Conservation (phyloP, 169 alveolate species). For the Cryptosporidium viatorum region DNA sequence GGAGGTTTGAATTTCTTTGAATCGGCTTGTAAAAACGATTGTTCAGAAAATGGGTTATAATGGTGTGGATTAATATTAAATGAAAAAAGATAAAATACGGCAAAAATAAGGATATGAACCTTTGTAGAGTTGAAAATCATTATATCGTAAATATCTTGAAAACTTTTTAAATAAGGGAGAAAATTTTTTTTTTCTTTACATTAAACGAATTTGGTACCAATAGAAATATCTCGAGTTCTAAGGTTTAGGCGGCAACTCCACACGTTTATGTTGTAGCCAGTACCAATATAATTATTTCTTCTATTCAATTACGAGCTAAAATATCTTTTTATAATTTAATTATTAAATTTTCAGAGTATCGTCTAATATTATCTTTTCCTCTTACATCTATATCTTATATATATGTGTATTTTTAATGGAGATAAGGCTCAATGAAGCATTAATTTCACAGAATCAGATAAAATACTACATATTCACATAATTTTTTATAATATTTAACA, state of each 20-base stretch:
- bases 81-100: neutral
- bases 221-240: neutral
- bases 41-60: no score
- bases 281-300: neutral
- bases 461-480: no score
- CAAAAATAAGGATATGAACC: no score
- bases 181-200: no score
- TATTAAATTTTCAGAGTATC: neutral
- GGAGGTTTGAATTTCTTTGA: neutral
- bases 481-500: neutral
- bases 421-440: no score
- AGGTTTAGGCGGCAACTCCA: neutral
- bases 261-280: neutral
- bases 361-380: neutral
- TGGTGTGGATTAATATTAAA: neutral
- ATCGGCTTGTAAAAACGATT: neutral
- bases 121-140: neutral
- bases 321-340: no score
- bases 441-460: neutral
- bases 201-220: neutral
- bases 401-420: no score
- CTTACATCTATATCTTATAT: no score
- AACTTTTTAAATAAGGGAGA: no score
- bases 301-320: no score
- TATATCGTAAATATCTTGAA: neutral